phyloP scores from a whole-genome alignment of 371 early-diverging fungal genomes.

The Syncephalastrum racemosum region DNA sequence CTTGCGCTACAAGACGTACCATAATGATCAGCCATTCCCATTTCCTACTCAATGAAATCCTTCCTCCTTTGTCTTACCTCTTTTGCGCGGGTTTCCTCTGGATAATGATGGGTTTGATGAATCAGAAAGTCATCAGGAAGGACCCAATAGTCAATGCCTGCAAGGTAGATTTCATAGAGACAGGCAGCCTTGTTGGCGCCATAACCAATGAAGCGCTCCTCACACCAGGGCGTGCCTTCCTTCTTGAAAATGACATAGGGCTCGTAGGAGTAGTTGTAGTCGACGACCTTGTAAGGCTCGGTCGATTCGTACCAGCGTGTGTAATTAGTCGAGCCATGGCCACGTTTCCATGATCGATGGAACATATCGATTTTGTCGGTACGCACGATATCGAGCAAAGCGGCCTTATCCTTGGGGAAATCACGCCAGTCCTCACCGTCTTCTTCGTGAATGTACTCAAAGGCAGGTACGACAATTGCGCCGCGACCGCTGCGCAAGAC shows the following conservation, averaged over 20 bases:
- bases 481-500: constrained; percentile 43
- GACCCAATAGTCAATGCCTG: constrained; percentile 66
- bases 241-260: constrained; percentile 64
- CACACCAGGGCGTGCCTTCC: constrained; percentile 67
- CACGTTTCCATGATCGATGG: constrained; percentile 54
- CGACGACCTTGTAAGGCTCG: constrained; percentile 49
- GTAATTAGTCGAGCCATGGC: constrained; percentile 62
- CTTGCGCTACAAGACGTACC: constrained; percentile 44
- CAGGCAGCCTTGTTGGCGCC: constrained; percentile 75
- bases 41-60: neutral
- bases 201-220: constrained; percentile 69
- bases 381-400: constrained; percentile 38
- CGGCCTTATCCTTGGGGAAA: constrained; percentile 46
- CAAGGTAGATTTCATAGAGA: constrained; percentile 64
- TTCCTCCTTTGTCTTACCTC: constrained; percentile 46
- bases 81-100: constrained; percentile 57
- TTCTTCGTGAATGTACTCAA: constrained; percentile 52
- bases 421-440: constrained; percentile 54
- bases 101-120: constrained; percentile 68
- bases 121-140: constrained; percentile 64
- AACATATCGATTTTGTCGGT: constrained; percentile 56
- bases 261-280: constrained; percentile 62
- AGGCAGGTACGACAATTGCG: constrained; percentile 62
- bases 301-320: constrained; percentile 48
- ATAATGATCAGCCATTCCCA: neutral